Evolutionary conservation across 2,329 filamentous ascomycete genomes (phyloP).

Genomic region (Xylaria sp.): DNA sequence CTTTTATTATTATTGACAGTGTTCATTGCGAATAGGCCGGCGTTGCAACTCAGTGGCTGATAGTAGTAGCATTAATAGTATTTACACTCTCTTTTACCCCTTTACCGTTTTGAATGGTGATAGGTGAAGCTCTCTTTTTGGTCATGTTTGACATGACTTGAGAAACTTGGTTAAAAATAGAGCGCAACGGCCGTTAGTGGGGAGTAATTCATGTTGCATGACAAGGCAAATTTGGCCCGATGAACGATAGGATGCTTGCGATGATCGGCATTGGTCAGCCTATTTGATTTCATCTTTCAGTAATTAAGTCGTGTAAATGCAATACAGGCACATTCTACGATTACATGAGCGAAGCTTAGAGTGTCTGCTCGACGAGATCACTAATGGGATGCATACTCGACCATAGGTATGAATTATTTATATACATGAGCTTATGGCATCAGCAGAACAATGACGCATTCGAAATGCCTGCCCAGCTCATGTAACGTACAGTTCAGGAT

Average conservation of each 20-base stretch:
- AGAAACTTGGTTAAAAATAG: constrained; percentile 35
- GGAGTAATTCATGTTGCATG: constrained; percentile 15
- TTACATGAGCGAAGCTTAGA: neutral
- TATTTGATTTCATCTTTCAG: neutral
- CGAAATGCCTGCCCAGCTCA: constrained; percentile 4
- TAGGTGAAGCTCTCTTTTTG: neutral
- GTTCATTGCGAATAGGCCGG: neutral
- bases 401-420: constrained; percentile 4
- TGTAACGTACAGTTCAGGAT: constrained; percentile 4
- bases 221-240: constrained; percentile 23
- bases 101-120: neutral
- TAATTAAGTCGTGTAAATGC: neutral
- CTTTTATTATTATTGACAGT: neutral
- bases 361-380: too few species aligned
- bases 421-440: constrained; percentile 15
- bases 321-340: too few species aligned
- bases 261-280: neutral
- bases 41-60: neutral
- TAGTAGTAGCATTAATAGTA: neutral
- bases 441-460: constrained; percentile 13
- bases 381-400: neutral
- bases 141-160: constrained; percentile 11
- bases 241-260: constrained; percentile 4
- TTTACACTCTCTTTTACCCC: neutral
- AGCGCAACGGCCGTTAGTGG: constrained; percentile 29